These are phyloP conservation scores for Suzukiozyma palmioleophila DNA, from an alignment of 1,139 yeast species.

Conservation along the genomic window DNA sequence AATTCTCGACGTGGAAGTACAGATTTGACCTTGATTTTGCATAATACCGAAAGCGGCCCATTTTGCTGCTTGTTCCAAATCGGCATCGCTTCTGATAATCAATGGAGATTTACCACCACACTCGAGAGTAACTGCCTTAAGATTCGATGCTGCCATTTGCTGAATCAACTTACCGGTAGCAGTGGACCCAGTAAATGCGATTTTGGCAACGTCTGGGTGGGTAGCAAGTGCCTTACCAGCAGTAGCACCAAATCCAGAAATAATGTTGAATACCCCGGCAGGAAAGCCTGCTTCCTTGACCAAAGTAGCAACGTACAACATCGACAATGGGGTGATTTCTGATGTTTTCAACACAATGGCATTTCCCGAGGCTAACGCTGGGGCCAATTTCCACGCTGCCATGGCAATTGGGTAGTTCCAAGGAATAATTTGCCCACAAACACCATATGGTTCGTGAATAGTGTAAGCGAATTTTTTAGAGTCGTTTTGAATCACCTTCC, in stretches of 20 bases:
- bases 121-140: conserved; percentile 80
- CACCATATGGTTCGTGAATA: conserved; percentile 77
- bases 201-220: conserved; percentile 54
- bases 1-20: conserved; percentile 45
- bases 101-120: conserved; percentile 90
- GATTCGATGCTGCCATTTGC: conserved; percentile 51
- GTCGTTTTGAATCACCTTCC: conserved; percentile 64
- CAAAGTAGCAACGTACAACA: conserved; percentile 50
- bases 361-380: conserved; percentile 68
- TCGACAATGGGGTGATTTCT: conserved; percentile 62
- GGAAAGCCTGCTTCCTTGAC: conserved; percentile 69
- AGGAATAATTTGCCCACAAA: conserved; percentile 72
- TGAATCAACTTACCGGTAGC: conserved; percentile 62
- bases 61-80: conserved; percentile 74
- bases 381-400: conserved; percentile 60
- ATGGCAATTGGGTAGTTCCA: conserved; percentile 61
- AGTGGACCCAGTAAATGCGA: conserved; percentile 65
- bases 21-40: conserved; percentile 60
- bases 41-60: conserved; percentile 85
- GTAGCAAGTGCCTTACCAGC: conserved; percentile 58
- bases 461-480: conserved; percentile 72
- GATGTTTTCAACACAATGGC: conserved; percentile 62
- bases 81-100: conserved; percentile 68
- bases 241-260: conserved; percentile 53
- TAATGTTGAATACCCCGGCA: conserved; percentile 60